A percentile compares a stretch with the other conserved stretches of the same genome.
These are phyloP conservation scores for Taphrina flavorubra DNA, from an alignment of 1,139 yeast species.

Conservation along the genomic window DNA sequence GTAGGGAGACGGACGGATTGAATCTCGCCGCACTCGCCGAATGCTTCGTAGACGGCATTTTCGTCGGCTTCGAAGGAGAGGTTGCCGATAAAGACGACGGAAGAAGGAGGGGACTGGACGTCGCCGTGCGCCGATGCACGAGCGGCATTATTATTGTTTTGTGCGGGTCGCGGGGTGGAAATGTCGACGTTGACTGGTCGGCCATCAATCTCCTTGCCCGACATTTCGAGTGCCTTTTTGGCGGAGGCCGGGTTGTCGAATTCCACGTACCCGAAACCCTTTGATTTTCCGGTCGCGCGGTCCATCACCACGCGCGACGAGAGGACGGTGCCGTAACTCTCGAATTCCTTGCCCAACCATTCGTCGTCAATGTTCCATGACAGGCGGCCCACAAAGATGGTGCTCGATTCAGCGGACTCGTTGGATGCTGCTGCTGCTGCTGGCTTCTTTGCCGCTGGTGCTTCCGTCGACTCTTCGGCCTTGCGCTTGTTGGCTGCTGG, in stretches of 20 bases:
- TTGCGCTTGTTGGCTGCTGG: slow-evolving; percentile 47
- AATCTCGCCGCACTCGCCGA: slow-evolving; percentile 82
- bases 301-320: slow-evolving; percentile 93
- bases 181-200: slow-evolving; percentile 93
- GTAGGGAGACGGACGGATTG: slow-evolving; percentile 86
- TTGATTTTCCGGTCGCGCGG: slow-evolving; percentile 87
- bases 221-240: slow-evolving; percentile 83
- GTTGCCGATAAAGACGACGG: slow-evolving; percentile 94
- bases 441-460: slow-evolving; percentile 50
- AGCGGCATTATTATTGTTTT: slow-evolving; percentile 51
- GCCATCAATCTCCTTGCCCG: slow-evolving; percentile 95
- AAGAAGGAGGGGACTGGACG: slow-evolving; percentile 86
- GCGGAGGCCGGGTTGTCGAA: slow-evolving; percentile 78
- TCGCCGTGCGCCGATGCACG: slow-evolving; percentile 92
- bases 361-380: slow-evolving; percentile 97
- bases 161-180: slow-evolving; percentile 77
- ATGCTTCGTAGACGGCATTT: slow-evolving; percentile 87
- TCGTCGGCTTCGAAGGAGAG: slow-evolving; percentile 97
- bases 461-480: slow-evolving; percentile 47
- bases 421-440: slow-evolving; percentile 35
- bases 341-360: slow-evolving; percentile 88
- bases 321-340: slow-evolving; percentile 76
- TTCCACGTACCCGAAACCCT: slow-evolving; percentile 94
- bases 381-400: slow-evolving; percentile 93
- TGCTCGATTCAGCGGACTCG: slow-evolving; percentile 66